Evolutionary conservation across 345 rosid species (phyloP).

Genomic region (Sonneratia caseolaris): DNA sequence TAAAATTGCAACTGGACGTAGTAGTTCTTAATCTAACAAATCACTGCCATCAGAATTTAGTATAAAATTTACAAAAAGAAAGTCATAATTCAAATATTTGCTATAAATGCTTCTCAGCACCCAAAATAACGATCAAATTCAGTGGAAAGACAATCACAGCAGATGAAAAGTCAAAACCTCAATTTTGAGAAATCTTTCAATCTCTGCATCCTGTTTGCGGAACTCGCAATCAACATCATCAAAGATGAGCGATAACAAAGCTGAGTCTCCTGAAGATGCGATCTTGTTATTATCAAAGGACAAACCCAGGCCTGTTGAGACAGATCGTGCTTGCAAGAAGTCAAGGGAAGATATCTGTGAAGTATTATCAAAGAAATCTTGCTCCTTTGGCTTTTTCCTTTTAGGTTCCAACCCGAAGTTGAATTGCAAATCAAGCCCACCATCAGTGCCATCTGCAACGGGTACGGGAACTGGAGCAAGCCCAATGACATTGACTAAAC

Average conservation of each 20-base stretch:
- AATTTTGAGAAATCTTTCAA: slow-evolving; percentile 64
- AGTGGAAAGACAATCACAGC: background rate
- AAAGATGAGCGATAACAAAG: slow-evolving; percentile 43
- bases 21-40: background rate
- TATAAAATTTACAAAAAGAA: background rate
- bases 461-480: slow-evolving; percentile 61
- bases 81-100: no score
- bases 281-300: slow-evolving; percentile 54
- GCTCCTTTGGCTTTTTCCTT: slow-evolving; percentile 54
- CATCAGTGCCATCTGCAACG: slow-evolving; percentile 41
- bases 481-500: slow-evolving; percentile 67
- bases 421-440: slow-evolving; percentile 48
- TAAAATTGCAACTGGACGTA: background rate
- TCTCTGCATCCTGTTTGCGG: slow-evolving; percentile 54
- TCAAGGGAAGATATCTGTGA: slow-evolving; percentile 73
- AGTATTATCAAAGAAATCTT: slow-evolving; percentile 57
- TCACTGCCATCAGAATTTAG: background rate
- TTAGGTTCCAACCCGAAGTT: slow-evolving; percentile 45
- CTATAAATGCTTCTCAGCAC: background rate
- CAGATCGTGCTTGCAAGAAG: slow-evolving; percentile 51
- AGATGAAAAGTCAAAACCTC: slow-evolving; percentile 29
- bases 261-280: slow-evolving; percentile 48
- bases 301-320: slow-evolving; percentile 81
- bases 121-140: background rate
- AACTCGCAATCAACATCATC: slow-evolving; percentile 56